Evolutionary conservation across 257 asterid species (phyloP).

Genomic region (Knoxia roxburghii): DNA sequence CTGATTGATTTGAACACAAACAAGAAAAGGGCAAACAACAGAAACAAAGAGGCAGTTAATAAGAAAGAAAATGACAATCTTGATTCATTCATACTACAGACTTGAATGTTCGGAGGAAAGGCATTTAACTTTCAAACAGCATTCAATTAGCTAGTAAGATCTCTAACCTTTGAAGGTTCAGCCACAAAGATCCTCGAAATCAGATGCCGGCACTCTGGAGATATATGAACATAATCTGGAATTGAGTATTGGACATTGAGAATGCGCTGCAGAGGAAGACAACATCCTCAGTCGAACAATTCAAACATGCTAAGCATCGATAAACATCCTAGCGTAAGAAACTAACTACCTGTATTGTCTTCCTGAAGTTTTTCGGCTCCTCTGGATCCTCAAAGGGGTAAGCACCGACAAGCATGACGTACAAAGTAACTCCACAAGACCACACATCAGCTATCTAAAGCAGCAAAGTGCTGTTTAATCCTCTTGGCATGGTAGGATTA

Average conservation of each 20-base stretch:
- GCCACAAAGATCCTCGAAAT: constrained; percentile 92
- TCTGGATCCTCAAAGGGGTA: constrained; percentile 98
- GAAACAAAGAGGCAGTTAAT: not conserved
- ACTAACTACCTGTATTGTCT: constrained; percentile 78
- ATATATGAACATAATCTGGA: constrained; percentile 89
- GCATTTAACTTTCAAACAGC: not conserved
- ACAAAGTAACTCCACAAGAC: constrained; percentile 98
- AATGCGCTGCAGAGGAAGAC: constrained; percentile 63
- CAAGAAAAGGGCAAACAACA: not conserved
- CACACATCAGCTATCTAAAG: constrained; percentile 90
- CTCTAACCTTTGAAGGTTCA: constrained; percentile 76
- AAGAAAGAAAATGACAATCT: not conserved
- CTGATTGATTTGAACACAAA: constrained; percentile 39
- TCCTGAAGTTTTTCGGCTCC: constrained; percentile 89
- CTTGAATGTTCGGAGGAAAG: not conserved
- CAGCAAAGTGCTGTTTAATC: constrained; percentile 14
- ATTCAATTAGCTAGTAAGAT: too few species aligned
- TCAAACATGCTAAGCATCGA: not conserved
- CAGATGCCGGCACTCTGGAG: constrained; percentile 84
- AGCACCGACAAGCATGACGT: constrained; percentile 97
- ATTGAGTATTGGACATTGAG: constrained; percentile 88
- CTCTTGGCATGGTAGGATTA: not conserved
- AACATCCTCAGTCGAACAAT: constrained; percentile 17
- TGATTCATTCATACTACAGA: too few species aligned
- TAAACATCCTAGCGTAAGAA: not conserved